Percentiles rank a stretch among this genome's conserved stretches.
Evolutionary conservation across 2,329 filamentous ascomycete genomes (phyloP).

Genomic region (Xylaria digitata): DNA sequence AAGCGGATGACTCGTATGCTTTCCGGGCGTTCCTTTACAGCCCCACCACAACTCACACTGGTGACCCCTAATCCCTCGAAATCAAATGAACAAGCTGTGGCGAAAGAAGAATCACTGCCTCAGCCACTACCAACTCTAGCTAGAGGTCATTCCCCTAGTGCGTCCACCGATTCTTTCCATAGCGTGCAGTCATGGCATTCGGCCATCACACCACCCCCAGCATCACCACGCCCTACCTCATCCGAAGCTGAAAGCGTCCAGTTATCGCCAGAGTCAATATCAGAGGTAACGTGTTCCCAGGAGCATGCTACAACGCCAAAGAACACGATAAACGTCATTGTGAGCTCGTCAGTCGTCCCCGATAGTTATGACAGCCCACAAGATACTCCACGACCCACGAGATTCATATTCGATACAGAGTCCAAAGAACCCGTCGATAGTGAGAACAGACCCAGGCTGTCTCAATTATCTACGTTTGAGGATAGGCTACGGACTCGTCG

Average conservation of each 20-base stretch:
- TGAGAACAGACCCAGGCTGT: constrained; percentile 3
- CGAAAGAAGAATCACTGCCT: constrained; percentile 37
- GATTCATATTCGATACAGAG: not conserved
- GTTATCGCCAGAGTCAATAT: constrained; percentile 48
- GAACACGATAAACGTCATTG: constrained; percentile 44
- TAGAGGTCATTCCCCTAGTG: constrained; percentile 57
- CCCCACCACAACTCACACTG: constrained; percentile 57
- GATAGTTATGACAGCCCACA: constrained; percentile 45
- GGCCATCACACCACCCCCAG: constrained; percentile 56
- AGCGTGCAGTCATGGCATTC: constrained; percentile 65
- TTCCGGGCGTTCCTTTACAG: constrained; percentile 52
- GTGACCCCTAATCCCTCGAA: constrained; percentile 56
- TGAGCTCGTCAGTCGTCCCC: constrained; percentile 45
- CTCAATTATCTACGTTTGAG: constrained; percentile 48
- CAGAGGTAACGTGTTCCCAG: constrained; percentile 50
- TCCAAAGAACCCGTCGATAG: not conserved
- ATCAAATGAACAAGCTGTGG: constrained; percentile 34
- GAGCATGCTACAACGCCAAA: constrained; percentile 51
- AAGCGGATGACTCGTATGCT: constrained; percentile 48
- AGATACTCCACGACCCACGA: constrained; percentile 40
- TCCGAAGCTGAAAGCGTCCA: constrained; percentile 56
- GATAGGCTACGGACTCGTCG: constrained; percentile 60
- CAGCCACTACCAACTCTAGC: constrained; percentile 42
- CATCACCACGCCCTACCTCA: constrained; percentile 57
- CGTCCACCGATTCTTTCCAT: constrained; percentile 65